Base-by-base conservation (phyloP, 176 grass and related monocot species). In the Raddia distichophylla region DNA sequence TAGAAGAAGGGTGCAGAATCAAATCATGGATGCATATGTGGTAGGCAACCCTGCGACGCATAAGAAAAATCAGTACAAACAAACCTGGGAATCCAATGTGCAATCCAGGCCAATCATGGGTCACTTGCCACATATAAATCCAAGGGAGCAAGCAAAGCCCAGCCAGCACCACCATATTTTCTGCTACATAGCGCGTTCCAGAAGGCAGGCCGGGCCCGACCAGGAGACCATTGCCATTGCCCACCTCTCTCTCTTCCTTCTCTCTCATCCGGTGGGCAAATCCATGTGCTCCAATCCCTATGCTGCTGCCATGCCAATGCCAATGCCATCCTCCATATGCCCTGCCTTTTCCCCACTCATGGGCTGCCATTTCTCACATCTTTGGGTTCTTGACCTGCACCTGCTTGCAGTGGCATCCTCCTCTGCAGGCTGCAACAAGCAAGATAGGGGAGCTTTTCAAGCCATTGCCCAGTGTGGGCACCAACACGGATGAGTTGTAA, bases 231-330 rank as follows among this genome's bases (percentile, higher is more conserved):
- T 59, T 19, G 10, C 49, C 27, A 27, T 27, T 27, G 27, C 27
- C 27, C 27, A 27, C 27, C 17, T 16, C 11, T 2, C 22, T 22
- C 51, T 7, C 3, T 17, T 27, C 55, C 46, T 53, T 42, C 32
- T 37, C 76, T 42, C 80, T 54, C 49, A 0, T 22, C 20, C 55
- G 2, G 18, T 46, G 71, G 48, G 37, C 58, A 80, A 73, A 66
- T 72, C 82, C 77, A 89, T 89, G 82, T 89, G 87, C 87, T 32
- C 70, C 69, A 67, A 76, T 76, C 87, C 82, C 48, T 59, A 47
- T 19, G 69, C 16, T 18, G 68, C 37, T 40, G 37, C 37, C 37
- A 40, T 40, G 37, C 37, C 37, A 40, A 40, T 40, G n/a, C n/a
- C n/a, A n/a, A 40, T 40, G 37, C 54, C 59, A 20, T 47, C 34